Evolutionary conservation across 768 basidiomycete species (phyloP), one percentile per base, ranked within the genome.

Genomic region (Phylloporus rhodoxanthus): DNA sequence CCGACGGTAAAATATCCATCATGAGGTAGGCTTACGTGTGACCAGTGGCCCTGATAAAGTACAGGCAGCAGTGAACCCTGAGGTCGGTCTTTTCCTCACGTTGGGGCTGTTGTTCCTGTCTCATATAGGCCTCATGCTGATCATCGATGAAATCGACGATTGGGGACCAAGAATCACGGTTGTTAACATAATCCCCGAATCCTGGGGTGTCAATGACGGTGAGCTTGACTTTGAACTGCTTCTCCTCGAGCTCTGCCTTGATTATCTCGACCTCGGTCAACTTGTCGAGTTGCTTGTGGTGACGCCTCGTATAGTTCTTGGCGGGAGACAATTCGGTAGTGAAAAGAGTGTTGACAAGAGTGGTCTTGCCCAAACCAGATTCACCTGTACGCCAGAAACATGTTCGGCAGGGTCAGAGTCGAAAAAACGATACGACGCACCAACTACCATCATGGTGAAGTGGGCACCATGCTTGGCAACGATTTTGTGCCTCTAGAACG

Each of bases 171-270:
- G 91, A 94, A 70, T 98, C 96, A 49, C 91, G 83, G 81, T 99
- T 99, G 89, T 99, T 99, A 74, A 99, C 95, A 64, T 97, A 98
- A 86, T 99, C 96, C 32, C 96, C 96, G 56, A 98, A 99, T 25
- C 96, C 96, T 47, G 96, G 96, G 10, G 95, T 97, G 71, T 99
- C 96, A 57, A 99, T 95, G 67, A 98, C 96, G 15, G 89, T 94
- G 56, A 99, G 83, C 78, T 97, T 98, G 77, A 97, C 94, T 71
- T 93, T 95, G 84, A 98, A 98, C 66, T 91, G 88, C 68, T 94
- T 91, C 72, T 98, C 96, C 73, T 98, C 96, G 20, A 99, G 82
- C 73, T 97, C 95, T 13, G 95, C 96, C 77, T 99, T 99, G 78
- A 98, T 92, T 46, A 99, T 95, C 66, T 98, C 96, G 50, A 96